Base-by-base conservation (phyloP, 495 filamentous ascomycete genomes). In the Darksidea phi region DNA sequence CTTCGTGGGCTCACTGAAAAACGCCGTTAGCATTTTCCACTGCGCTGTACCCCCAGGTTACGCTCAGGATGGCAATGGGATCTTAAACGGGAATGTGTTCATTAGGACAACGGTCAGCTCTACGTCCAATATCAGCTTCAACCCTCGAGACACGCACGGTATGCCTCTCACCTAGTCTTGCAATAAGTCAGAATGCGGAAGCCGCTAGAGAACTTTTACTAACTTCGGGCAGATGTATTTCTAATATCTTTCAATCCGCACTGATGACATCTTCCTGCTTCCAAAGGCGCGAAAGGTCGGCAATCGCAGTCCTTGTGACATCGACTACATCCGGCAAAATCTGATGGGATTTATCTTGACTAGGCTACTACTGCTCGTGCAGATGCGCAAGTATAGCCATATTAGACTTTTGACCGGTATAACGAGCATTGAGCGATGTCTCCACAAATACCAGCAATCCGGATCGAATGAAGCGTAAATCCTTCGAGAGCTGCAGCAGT, bases 401-500 rank as follows among this genome's bases (percentile, higher is more conserved):
- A 26, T 43, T 25, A 1, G 18, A 21, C n/a, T 7, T 7, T 23
- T 43, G 36, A 15, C 17, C 36, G 15, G 4, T 25, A 8, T 25
- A 24, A 11, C 26, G 7, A 18, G 23, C 11, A 23, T 38, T 43
- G 23, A 48, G 21, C 25, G 46, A 13, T 24, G 34, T 38, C 21
- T 54, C 36, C 11, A 36, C 52, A 13, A 54, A 21, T n/a, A 36
- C 28, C 34, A 54, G 25, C 28, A 54, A n/a, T 25, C 28, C 52
- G 23, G n/a, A 54, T 36, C 52, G 52, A 24, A 54, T 25, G 17
- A 38, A 24, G 6, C 11, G 21, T 21, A 36, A 54, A 24, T 42
- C 52, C 2, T 21, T 43, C 10, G 52, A 54, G 41, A 42, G 23
- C 34, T 25, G 17, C 17, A 54, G 37, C 2, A 54, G 34, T 13